Evolutionary conservation across 2,329 filamentous ascomycete species (phyloP).

Genomic region (Herpomyces periplanetae): DNA sequence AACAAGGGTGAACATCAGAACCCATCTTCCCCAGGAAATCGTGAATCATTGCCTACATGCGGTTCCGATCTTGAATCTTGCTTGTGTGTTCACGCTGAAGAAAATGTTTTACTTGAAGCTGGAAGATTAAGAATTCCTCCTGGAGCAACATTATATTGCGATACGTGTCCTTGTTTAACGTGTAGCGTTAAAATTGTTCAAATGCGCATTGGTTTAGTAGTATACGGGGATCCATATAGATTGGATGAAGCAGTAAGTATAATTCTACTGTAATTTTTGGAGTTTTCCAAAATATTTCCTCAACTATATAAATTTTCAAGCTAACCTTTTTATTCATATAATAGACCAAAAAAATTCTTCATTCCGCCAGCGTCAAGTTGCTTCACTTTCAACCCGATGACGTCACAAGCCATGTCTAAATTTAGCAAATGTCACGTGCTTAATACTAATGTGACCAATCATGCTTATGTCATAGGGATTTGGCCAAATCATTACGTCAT

Average conservation of each 20-base stretch:
- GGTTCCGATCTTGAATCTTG: constrained; percentile 49
- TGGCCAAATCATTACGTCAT: no score
- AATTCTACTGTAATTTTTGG: no score
- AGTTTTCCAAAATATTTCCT: no score
- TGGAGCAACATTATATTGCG: constrained; percentile 52
- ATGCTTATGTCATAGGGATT: no score
- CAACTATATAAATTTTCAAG: no score
- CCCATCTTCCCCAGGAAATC: constrained; percentile 12
- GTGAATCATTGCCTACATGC: constrained; percentile 34
- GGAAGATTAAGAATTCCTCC: constrained; percentile 58
- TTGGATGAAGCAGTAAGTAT: constrained; percentile 31
- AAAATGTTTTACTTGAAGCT: constrained; percentile 79
- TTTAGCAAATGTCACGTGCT: no score
- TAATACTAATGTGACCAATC: no score
- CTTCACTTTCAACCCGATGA: no score
- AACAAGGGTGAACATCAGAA: background rate
- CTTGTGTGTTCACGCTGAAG: constrained; percentile 85
- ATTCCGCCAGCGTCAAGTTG: no score
- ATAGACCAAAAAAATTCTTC: no score
- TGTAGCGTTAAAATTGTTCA: constrained; percentile 97
- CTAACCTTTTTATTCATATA: no score
- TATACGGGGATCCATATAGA: constrained; percentile 70
- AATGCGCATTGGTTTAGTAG: constrained; percentile 75
- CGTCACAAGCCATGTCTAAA: no score
- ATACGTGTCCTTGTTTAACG: constrained; percentile 82